These are phyloP conservation scores for Bolboschoenus planiculmis DNA, from an alignment of 176 grass and related monocot species.

Conservation along the genomic window DNA sequence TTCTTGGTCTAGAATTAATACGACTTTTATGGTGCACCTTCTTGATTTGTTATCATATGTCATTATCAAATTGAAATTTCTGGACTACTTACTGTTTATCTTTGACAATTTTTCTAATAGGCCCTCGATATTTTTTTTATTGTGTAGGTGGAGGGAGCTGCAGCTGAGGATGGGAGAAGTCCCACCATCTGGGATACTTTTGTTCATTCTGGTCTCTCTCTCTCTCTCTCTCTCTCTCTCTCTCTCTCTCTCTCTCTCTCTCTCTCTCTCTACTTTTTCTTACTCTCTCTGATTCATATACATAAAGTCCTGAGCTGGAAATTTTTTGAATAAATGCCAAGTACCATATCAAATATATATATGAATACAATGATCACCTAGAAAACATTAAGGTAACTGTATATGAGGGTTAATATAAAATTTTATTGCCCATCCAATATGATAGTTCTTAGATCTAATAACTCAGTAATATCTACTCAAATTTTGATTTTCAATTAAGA, in stretches of 20 bases:
- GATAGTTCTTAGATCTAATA: too few relatives aligned
- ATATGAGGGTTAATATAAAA: background rate
- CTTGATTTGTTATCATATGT: too few relatives aligned
- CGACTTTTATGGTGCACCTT: background rate
- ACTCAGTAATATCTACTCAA: too few relatives aligned
- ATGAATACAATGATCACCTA: background rate
- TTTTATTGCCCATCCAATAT: too few relatives aligned
- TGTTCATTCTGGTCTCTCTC: constrained; percentile 42
- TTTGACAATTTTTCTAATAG: background rate
- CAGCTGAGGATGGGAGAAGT: constrained; percentile 56
- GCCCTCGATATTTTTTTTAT: background rate
- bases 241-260: background rate
- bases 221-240: background rate
- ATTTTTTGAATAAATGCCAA: background rate
- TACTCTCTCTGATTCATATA: background rate
- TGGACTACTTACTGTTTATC: background rate
- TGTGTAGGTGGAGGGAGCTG: constrained; percentile 58
- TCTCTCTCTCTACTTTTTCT: background rate
- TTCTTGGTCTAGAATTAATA: background rate
- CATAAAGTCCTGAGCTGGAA: background rate
- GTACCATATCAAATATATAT: background rate
- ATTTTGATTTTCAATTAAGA: too few relatives aligned
- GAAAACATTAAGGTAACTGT: background rate
- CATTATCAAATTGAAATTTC: background rate
- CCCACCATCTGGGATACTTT: constrained; percentile 72